Evolutionary conservation across 2,329 filamentous ascomycete genomes (phyloP).

Genomic region (Pseudogymnoascus sp.): DNA sequence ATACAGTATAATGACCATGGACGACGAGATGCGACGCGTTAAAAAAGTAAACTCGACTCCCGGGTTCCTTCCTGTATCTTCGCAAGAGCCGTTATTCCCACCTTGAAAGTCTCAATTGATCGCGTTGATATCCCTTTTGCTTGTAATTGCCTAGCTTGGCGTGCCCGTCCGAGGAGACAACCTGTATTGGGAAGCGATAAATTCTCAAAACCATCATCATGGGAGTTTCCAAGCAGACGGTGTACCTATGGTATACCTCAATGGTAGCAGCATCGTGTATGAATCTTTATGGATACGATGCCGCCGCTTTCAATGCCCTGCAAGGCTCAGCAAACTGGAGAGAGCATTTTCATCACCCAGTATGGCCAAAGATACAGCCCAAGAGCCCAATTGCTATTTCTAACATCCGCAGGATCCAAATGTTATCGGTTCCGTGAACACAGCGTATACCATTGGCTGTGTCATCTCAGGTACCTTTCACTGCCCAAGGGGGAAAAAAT

Average conservation of each 20-base stretch:
- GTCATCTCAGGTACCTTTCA: background rate
- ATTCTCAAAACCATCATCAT: background rate
- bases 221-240: constrained; percentile 2
- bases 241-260: constrained; percentile 5
- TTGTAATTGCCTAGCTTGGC: background rate
- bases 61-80: background rate
- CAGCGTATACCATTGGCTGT: background rate
- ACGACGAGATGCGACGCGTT: background rate
- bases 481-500: background rate
- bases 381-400: background rate
- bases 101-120: background rate
- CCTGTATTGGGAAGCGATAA: background rate
- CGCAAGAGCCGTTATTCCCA: background rate
- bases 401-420: background rate
- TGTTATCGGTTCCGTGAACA: constrained; percentile 5
- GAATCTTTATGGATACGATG: constrained; percentile 4
- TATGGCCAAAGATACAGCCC: background rate
- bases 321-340: constrained; percentile 6
- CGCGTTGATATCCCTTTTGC: background rate
- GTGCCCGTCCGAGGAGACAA: background rate
- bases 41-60: background rate
- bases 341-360: background rate
- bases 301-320: background rate
- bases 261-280: constrained; percentile 4
- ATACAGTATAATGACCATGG: background rate